Percentiles rank a stretch among this genome's conserved stretches.
These are phyloP conservation scores for Stenogyne calaminthoides DNA, from an alignment of 305 asterid species.

Conservation along the genomic window DNA sequence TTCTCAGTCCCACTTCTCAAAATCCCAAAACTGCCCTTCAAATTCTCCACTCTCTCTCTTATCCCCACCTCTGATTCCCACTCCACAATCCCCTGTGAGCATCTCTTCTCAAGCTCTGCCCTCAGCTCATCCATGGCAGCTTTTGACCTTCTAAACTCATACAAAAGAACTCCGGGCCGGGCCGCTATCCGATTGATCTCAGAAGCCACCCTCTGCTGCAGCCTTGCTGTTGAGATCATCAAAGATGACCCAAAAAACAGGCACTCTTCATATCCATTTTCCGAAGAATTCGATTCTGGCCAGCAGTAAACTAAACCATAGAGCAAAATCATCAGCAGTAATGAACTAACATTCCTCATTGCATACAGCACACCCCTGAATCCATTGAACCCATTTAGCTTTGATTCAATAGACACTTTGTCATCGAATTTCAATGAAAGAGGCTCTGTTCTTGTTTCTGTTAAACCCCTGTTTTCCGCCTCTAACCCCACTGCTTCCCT, in stretches of 20 bases:
- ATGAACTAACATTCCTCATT: conserved; percentile 78
- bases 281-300: conserved; percentile 53
- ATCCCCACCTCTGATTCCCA: conserved; percentile 64
- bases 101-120: conserved; percentile 64
- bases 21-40: conserved; percentile 61
- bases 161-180: conserved; percentile 54
- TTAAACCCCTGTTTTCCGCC: conserved; percentile 68
- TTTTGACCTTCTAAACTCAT: conserved; percentile 70
- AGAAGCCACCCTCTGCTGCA: conserved; percentile 62
- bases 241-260: conserved; percentile 69
- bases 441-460: conserved; percentile 76
- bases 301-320: conserved; percentile 62
- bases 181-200: conserved; percentile 49
- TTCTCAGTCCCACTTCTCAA: conserved; percentile 72
- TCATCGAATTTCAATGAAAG: conserved; percentile 61
- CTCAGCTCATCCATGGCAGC: conserved; percentile 74
- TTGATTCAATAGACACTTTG: conserved; percentile 52
- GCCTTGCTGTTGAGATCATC: conserved; percentile 69
- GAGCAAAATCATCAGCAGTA: conserved; percentile 58
- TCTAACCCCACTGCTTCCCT: conserved; percentile 72
- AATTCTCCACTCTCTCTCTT: conserved; percentile 61
- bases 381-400: conserved; percentile 78
- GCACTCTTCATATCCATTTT: conserved; percentile 53
- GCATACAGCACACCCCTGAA: conserved; percentile 82
- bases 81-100: conserved; percentile 51